Evolutionary conservation across 1,284 basidiomycete species (phyloP).

Genomic region (Psilocybe mexicana): DNA sequence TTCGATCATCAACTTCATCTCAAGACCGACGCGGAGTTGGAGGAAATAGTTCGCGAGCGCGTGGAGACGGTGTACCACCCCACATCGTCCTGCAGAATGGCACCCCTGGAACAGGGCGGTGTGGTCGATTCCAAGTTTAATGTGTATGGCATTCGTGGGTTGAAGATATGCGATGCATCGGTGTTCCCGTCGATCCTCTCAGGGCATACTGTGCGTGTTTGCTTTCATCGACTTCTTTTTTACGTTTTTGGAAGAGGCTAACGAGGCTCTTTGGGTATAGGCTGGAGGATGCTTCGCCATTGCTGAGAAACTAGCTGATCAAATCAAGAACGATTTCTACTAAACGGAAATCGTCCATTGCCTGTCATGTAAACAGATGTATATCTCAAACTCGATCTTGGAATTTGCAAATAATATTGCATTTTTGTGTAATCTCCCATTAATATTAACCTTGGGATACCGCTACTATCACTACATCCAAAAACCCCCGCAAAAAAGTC

Average conservation of each 20-base stretch:
- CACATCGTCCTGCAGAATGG: constrained; percentile 30
- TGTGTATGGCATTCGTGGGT: constrained; percentile 38
- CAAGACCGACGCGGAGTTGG: constrained; percentile 45
- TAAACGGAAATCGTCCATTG: not conserved
- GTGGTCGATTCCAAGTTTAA: constrained; percentile 36
- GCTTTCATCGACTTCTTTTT: not conserved
- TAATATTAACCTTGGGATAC: not conserved
- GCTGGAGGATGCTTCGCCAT: constrained; percentile 57
- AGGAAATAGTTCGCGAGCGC: constrained; percentile 27
- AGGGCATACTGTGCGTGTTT: constrained; percentile 57
- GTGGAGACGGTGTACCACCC: constrained; percentile 31
- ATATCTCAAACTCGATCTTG: too few species aligned
- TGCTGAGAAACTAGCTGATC: constrained; percentile 65
- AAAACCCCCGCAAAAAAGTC: not conserved
- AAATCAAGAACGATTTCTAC: constrained; percentile 46
- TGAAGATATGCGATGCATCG: constrained; percentile 62
- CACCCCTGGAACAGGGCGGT: constrained; percentile 29
- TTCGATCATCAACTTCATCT: constrained; percentile 46
- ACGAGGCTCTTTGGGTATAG: constrained; percentile 32
- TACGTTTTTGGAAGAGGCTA: not conserved
- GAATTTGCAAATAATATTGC: constrained; percentile 8
- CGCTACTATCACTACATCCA: not conserved
- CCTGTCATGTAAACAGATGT: not conserved
- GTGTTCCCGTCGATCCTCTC: constrained; percentile 58
- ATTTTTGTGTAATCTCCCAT: constrained; percentile 9